Percentiles rank a stretch among this genome's conserved stretches.
Conservation (phyloP, 805 yeast genomes). For the Allodekkera sacchari region DNA sequence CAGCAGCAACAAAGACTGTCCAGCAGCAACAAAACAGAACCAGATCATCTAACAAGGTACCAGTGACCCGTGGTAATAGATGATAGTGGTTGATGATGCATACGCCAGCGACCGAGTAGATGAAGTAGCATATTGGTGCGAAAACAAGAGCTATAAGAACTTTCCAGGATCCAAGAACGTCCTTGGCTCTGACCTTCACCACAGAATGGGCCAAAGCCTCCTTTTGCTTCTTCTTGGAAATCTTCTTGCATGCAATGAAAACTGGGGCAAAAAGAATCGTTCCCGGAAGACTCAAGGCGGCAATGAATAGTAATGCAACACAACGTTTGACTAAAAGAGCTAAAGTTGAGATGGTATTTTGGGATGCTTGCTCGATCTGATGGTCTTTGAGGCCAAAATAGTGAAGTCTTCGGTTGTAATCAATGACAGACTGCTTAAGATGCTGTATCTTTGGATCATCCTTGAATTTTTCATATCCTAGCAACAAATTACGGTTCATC, state of each 20-base stretch:
- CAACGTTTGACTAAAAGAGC: constrained; percentile 51
- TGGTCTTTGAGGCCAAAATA: constrained; percentile 63
- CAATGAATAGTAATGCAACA: constrained; percentile 43
- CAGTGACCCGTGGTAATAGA: constrained; percentile 8
- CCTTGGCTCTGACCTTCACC: constrained; percentile 85
- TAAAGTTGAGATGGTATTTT: constrained; percentile 40
- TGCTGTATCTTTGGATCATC: constrained; percentile 62
- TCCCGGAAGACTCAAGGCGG: constrained; percentile 75
- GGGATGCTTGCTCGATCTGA: constrained; percentile 51
- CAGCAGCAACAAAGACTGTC: constrained; percentile 57
- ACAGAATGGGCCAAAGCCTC: constrained; percentile 77
- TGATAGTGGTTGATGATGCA: constrained; percentile 13
- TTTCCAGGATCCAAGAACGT: constrained; percentile 96
- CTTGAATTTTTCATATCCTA: constrained; percentile 70
- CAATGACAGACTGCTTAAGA: constrained; percentile 53
- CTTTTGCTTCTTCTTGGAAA: constrained; percentile 64
- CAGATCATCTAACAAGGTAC: constrained; percentile 4
- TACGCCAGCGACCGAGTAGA: constrained; percentile 61
- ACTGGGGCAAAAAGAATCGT: constrained; percentile 82
- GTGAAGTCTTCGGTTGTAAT: constrained; percentile 58
- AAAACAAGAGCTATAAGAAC: constrained; percentile 77
- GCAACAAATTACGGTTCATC: constrained; percentile 76
- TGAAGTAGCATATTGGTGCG: constrained; percentile 76
- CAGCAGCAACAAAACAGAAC: constrained; percentile 45
- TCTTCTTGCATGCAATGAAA: constrained; percentile 62